Evolutionary conservation across 352 stramenopile genomes (phyloP).

Genomic region (Phytophthora pini): DNA sequence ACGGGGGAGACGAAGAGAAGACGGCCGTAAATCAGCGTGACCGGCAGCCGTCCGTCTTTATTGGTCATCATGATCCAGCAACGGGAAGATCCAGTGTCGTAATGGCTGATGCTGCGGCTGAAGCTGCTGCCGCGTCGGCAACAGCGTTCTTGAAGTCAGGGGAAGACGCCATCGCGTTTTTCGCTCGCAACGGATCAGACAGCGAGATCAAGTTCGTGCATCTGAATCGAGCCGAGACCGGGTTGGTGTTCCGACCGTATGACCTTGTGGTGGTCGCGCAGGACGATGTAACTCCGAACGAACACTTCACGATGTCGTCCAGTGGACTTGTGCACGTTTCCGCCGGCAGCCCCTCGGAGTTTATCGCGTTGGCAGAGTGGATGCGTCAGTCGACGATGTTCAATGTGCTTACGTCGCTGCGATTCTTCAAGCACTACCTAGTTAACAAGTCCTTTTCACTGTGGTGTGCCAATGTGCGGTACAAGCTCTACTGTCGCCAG

Average conservation of each 20-base stretch:
- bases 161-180: constrained; percentile 95
- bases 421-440: constrained; percentile 95
- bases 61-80: constrained; percentile 49
- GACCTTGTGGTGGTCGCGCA: constrained; percentile 90
- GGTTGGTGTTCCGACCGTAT: constrained; percentile 90
- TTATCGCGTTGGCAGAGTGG: constrained; percentile 94
- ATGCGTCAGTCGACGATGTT: constrained; percentile 95
- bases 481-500: constrained; percentile 91
- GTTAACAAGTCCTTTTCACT: constrained; percentile 91
- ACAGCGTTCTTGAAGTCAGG: constrained; percentile 73
- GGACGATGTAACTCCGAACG: constrained; percentile 70
- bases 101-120: constrained; percentile 46
- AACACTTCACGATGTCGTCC: constrained; percentile 94
- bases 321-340: constrained; percentile 83
- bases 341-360: constrained; percentile 87
- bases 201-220: constrained; percentile 96
- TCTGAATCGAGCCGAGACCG: constrained; percentile 80
- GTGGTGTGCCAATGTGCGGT: constrained; percentile 91
- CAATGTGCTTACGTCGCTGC: constrained; percentile 94
- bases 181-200: constrained; percentile 91
- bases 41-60: constrained; percentile 45
- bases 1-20: constrained; percentile 27
- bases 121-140: constrained; percentile 59
- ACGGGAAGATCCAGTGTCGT: constrained; percentile 50
- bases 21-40: constrained; percentile 35